Base-by-base conservation (phyloP, 176 grass and related monocot species). In the Poa pratensis region DNA sequence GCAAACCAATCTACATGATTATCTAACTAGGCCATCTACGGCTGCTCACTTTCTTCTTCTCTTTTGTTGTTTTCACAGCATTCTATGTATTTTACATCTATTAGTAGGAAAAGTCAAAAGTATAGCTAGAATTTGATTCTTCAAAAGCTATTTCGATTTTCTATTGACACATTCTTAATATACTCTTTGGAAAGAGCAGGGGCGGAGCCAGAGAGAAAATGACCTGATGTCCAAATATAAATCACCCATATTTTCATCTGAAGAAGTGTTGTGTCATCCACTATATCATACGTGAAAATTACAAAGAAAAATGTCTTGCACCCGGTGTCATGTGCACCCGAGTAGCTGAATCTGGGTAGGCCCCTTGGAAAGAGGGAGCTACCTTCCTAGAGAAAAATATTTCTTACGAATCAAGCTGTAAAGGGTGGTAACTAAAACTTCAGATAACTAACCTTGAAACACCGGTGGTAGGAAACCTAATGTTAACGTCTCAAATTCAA, bases 401-500 rank as follows among this genome's bases (percentile, higher is more conserved):
- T 59, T 19, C 39, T 22, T 48, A 72, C 24, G 66, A 71, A 34
- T 78, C 55, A 68, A 79, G 42, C 17, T 34, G 39, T 58, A 69
- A 84, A 75, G 70, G 11, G 55, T 23, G 80, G 50, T 26, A 81
- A 84, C 19, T 58, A 76, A 50, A 63, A 23, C 18, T 37, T n/a
- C 52, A 53, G 16, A 81, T 37, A 57, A 52, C 40, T 80, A 77
- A 93, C 94, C 94, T 88, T 96, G 94, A 87, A 93, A 84, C 48
- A 91, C 88, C 63, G 91, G 94, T 43, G 94, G 94, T 78, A 96
- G 69, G 64, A 86, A 91, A 60, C 94, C 94, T 63, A 96, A 85
- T 32, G 91, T 96, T 80, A 93, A 84, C 71, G 94, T 90, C 86
- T 93, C 89, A 83, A 93, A 96, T 76, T 96, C 91, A 75, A 96